Conservation (phyloP, 495 filamentous ascomycete genomes). For the Cenococcum geophilum region DNA sequence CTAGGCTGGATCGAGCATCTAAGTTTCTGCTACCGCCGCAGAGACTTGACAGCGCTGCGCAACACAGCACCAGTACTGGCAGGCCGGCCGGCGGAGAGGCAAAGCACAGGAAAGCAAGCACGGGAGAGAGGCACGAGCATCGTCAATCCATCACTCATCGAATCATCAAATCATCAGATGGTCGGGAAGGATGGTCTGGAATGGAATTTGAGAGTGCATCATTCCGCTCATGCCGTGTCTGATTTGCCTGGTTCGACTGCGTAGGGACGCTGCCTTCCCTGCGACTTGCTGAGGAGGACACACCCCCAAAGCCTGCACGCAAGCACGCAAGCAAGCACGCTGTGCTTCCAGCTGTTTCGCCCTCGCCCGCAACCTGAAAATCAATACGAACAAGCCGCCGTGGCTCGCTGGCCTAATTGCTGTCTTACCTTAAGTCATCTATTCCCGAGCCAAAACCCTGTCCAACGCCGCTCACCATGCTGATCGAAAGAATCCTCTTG, state of each 20-base stretch:
- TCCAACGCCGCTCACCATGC: constrained; percentile 20
- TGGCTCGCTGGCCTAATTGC: constrained; percentile 23
- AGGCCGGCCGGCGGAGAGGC: neutral
- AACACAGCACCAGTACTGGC: neutral
- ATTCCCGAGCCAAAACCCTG: constrained; percentile 30
- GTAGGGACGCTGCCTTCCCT: neutral
- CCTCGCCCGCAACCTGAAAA: constrained; percentile 1
- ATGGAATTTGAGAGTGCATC: constrained; percentile 26
- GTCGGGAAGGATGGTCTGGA: constrained; percentile 4
- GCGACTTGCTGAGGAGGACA: neutral
- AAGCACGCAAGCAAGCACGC: neutral
- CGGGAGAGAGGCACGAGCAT: neutral
- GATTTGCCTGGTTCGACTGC: constrained; percentile 17
- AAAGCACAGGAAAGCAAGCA: neutral
- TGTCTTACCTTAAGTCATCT: constrained; percentile 25
- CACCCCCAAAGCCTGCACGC: neutral
- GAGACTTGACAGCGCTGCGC: neutral
- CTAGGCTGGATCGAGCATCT: neutral
- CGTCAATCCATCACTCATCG: constrained; percentile 13
- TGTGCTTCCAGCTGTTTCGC: constrained; percentile 2
- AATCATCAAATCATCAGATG: neutral
- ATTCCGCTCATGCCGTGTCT: constrained; percentile 26
- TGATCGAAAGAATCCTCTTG: constrained; percentile 20
- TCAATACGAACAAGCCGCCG: constrained; percentile 26
- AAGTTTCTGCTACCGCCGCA: neutral